A percentile compares a stretch with the other conserved stretches of the same genome.
Conservation (phyloP, 495 filamentous ascomycete species). For the Aspergillus avenaceus region DNA sequence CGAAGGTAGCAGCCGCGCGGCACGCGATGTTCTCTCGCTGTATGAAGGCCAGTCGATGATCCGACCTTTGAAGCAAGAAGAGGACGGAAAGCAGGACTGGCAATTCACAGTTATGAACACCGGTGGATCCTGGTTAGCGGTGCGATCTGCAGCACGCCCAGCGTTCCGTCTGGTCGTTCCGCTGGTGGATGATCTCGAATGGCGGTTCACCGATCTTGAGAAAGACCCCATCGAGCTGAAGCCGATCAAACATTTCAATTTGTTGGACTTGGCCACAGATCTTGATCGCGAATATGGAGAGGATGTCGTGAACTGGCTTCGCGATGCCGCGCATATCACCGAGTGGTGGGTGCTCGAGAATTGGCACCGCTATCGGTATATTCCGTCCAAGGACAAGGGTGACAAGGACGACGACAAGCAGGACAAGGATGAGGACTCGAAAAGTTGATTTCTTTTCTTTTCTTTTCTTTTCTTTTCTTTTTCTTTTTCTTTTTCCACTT, state of each 20-base stretch:
- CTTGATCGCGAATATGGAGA: slow-evolving; percentile 30
- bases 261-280: slow-evolving; percentile 27
- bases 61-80: slow-evolving; percentile 28
- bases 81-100: slow-evolving; percentile 39
- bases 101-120: slow-evolving; percentile 51
- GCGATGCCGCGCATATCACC: slow-evolving; percentile 39
- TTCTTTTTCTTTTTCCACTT: too few species aligned
- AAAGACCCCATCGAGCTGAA: slow-evolving; percentile 37
- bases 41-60: slow-evolving; percentile 51
- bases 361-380: slow-evolving; percentile 25
- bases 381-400: neutral
- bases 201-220: slow-evolving; percentile 41
- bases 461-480: too few species aligned
- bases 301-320: slow-evolving; percentile 37
- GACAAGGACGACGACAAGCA: too few species aligned
- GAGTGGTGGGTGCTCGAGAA: slow-evolving; percentile 44
- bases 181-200: slow-evolving; percentile 41
- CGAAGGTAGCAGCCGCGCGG: slow-evolving; percentile 23
- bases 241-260: slow-evolving; percentile 30
- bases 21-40: slow-evolving; percentile 33
- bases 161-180: slow-evolving; percentile 44
- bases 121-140: slow-evolving; percentile 41
- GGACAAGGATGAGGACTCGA: too few species aligned
- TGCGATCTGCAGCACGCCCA: slow-evolving; percentile 37
- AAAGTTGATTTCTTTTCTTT: too few species aligned